These are phyloP conservation scores for Fusarium sp. DNA, from an alignment of 2,329 filamentous ascomycete genomes.

Conservation along the genomic window DNA sequence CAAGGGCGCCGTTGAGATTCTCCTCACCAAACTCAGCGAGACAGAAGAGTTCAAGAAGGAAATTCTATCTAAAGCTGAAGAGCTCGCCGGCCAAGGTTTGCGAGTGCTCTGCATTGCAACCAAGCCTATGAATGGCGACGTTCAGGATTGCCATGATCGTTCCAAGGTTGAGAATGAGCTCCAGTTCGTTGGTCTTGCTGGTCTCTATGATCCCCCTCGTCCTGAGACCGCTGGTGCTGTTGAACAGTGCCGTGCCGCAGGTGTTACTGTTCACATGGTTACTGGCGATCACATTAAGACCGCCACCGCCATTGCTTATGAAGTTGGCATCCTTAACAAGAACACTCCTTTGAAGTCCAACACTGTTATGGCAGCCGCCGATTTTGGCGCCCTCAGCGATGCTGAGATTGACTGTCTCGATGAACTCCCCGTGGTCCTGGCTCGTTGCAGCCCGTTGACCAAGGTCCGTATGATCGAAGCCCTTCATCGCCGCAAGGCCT, in stretches of 20 bases:
- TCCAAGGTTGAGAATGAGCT: slow-evolving; percentile 68
- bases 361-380: slow-evolving; percentile 71
- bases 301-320: slow-evolving; percentile 73
- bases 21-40: slow-evolving; percentile 65
- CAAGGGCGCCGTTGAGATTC: slow-evolving; percentile 71
- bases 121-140: slow-evolving; percentile 57
- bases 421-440: slow-evolving; percentile 74
- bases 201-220: slow-evolving; percentile 79
- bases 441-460: slow-evolving; percentile 76
- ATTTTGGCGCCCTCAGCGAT: slow-evolving; percentile 73
- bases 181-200: slow-evolving; percentile 76
- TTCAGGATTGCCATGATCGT: slow-evolving; percentile 61
- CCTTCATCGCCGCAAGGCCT: slow-evolving; percentile 75
- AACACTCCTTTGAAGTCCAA: slow-evolving; percentile 55
- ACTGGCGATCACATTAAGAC: slow-evolving; percentile 78
- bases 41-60: slow-evolving; percentile 61
- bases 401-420: slow-evolving; percentile 73
- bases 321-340: slow-evolving; percentile 70
- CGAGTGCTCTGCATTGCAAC: slow-evolving; percentile 76
- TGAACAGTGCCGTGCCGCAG: slow-evolving; percentile 69
- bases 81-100: slow-evolving; percentile 72
- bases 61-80: slow-evolving; percentile 65
- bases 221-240: slow-evolving; percentile 74
- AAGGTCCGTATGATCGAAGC: slow-evolving; percentile 83
- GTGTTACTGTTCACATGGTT: slow-evolving; percentile 77